A percentile compares a stretch with the other conserved stretches of the same genome.
phyloP scores from a whole-genome alignment of 192 early-diverging fungal species.

The Powellomyces hirtus region DNA sequence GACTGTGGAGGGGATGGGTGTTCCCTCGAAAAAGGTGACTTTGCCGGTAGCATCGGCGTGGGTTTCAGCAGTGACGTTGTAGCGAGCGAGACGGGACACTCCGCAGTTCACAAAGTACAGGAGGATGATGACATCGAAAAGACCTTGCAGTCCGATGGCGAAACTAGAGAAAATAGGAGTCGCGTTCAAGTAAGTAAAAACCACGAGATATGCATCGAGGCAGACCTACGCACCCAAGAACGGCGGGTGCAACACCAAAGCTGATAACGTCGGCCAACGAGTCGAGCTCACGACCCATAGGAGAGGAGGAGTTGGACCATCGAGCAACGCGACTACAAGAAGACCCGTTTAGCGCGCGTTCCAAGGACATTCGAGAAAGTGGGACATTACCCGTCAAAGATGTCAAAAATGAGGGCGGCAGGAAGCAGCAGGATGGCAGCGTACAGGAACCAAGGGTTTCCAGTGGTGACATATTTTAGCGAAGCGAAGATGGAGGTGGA shows the following conservation, averaged over 20 bases:
- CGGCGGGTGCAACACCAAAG: conserved; percentile 83
- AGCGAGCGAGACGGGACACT: conserved; percentile 76
- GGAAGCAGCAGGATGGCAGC: conserved; percentile 34
- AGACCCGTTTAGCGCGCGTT: background rate
- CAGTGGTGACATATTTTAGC: conserved; percentile 37
- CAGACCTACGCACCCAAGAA: conserved; percentile 47
- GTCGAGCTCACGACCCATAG: conserved; percentile 88
- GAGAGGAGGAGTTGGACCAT: conserved; percentile 69
- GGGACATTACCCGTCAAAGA: conserved; percentile 31
- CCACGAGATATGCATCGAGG: background rate
- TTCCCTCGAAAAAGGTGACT: conserved; percentile 82
- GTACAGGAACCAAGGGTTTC: conserved; percentile 31
- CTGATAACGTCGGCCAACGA: conserved; percentile 82
- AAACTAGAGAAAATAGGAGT: conserved; percentile 38
- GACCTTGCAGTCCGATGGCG: conserved; percentile 80
- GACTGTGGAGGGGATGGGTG: conserved; percentile 75
- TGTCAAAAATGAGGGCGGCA: conserved; percentile 34
- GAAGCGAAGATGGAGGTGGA: conserved; percentile 52
- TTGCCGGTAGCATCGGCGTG: conserved; percentile 78
- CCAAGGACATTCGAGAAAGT: background rate
- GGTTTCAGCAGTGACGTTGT: conserved; percentile 81
- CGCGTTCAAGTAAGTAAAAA: background rate
- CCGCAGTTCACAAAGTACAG: conserved; percentile 76
- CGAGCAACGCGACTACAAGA: conserved; percentile 58
- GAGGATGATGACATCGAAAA: conserved; percentile 72